A percentile compares a stretch with the other conserved stretches of the same genome.
Evolutionary conservation across 768 basidiomycete species (phyloP).

Genomic region (Xanthoconium purpureum): DNA sequence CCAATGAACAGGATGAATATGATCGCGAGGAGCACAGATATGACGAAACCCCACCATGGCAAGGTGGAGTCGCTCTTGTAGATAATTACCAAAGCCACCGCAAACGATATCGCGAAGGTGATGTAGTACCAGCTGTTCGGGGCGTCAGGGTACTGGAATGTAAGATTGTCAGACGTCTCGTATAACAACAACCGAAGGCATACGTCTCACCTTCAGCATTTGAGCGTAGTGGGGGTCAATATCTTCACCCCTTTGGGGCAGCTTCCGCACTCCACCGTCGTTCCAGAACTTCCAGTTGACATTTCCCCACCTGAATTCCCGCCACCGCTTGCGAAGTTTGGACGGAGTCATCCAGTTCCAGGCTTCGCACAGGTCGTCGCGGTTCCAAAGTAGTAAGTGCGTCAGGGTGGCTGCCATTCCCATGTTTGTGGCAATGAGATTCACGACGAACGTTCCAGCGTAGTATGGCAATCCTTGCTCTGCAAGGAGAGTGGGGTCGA

Average conservation of each 20-base stretch:
- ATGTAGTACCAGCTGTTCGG: too few species aligned
- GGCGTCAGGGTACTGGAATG: too few species aligned
- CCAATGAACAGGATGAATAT: constrained; percentile 52
- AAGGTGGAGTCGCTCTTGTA: constrained; percentile 35
- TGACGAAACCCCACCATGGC: constrained; percentile 59
- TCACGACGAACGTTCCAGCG: constrained; percentile 25
- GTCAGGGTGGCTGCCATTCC: constrained; percentile 47
- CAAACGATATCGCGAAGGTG: too few species aligned
- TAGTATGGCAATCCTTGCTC: constrained; percentile 37
- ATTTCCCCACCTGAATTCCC: constrained; percentile 20
- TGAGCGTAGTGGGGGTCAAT: constrained; percentile 56
- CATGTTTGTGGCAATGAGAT: constrained; percentile 17
- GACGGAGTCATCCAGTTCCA: constrained; percentile 47
- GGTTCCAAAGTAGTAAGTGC: constrained; percentile 54
- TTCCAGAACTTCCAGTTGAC: constrained; percentile 41
- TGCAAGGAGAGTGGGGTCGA: constrained; percentile 48
- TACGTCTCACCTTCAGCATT: constrained; percentile 39
- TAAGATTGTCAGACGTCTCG: background rate
- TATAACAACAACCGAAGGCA: constrained; percentile 13
- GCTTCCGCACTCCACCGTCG: constrained; percentile 11
- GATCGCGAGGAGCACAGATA: constrained; percentile 48
- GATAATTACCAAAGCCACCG: constrained; percentile 14
- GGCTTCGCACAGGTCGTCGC: constrained; percentile 43
- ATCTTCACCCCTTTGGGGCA: constrained; percentile 37
- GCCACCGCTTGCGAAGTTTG: constrained; percentile 24